Evolutionary conservation across 306 rosid genomes (phyloP).

Genomic region (Vachellia collinsii): DNA sequence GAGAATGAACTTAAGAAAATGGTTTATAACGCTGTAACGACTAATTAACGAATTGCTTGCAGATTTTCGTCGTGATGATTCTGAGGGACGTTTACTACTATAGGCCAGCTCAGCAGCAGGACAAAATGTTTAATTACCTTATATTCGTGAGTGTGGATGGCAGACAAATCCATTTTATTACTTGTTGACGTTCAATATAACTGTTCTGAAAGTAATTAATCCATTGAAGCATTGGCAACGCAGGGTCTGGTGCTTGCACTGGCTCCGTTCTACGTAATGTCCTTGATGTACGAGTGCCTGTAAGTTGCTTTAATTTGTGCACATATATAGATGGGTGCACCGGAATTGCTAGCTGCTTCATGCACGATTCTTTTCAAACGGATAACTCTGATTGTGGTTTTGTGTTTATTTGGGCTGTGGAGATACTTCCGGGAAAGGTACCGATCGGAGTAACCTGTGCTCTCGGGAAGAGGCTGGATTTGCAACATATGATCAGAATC

Average conservation of each 20-base stretch:
- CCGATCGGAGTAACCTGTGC: background rate
- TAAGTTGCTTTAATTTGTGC: background rate
- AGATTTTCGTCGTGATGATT: background rate
- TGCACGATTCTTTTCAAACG: background rate
- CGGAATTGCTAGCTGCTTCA: background rate
- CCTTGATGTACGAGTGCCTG: background rate
- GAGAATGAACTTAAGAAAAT: background rate
- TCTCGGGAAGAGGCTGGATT: background rate
- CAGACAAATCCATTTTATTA: background rate
- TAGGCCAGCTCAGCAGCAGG: background rate
- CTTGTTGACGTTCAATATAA: background rate
- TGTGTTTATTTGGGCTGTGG: background rate
- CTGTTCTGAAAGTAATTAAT: background rate
- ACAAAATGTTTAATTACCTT: background rate
- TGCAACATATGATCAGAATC: background rate
- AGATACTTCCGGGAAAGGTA: background rate
- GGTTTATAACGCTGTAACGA: background rate
- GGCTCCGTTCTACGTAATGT: background rate
- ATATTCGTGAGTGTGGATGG: background rate
- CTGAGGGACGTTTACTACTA: conserved; percentile 14
- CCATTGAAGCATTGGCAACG: background rate
- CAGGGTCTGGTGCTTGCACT: background rate
- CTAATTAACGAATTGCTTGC: background rate
- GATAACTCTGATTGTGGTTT: background rate
- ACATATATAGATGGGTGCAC: background rate